Percentiles rank a stretch among this genome's conserved stretches.
These are phyloP conservation scores for Lactarius quietus DNA, from an alignment of 768 basidiomycete species.

Conservation along the genomic window DNA sequence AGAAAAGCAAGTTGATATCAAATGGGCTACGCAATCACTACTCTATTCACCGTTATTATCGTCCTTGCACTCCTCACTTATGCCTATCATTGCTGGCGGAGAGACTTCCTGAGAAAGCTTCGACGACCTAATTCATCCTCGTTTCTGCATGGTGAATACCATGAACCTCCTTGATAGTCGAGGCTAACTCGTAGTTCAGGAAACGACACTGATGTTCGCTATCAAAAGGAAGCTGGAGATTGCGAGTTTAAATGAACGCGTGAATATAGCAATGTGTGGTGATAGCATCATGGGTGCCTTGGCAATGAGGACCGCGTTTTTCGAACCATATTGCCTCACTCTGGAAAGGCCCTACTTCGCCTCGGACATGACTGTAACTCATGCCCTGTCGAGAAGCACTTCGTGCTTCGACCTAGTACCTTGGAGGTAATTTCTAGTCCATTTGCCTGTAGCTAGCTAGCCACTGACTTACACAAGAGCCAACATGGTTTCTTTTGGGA, in stretches of 20 bases:
- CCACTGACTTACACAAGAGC: no score
- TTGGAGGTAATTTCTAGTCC: no score
- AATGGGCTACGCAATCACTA: background rate
- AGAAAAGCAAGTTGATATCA: background rate
- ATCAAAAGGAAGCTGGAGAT: constrained; percentile 25
- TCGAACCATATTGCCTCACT: no score
- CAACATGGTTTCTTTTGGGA: no score
- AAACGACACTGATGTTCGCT: background rate
- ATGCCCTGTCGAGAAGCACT: no score
- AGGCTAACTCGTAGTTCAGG: background rate
- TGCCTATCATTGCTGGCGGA: background rate
- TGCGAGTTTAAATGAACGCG: constrained; percentile 22
- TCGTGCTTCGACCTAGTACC: no score
- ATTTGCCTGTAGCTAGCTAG: no score
- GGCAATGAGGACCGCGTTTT: no score
- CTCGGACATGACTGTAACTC: no score
- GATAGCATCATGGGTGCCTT: constrained; percentile 24
- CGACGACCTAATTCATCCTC: background rate
- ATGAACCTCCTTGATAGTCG: background rate
- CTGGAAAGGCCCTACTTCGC: no score
- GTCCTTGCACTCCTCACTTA: background rate
- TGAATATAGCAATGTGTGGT: constrained; percentile 27
- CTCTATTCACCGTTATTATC: background rate
- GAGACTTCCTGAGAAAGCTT: background rate
- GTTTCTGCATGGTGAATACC: background rate